Base-by-base conservation (phyloP, 805 yeast genomes). In the Candida berthetii region DNA sequence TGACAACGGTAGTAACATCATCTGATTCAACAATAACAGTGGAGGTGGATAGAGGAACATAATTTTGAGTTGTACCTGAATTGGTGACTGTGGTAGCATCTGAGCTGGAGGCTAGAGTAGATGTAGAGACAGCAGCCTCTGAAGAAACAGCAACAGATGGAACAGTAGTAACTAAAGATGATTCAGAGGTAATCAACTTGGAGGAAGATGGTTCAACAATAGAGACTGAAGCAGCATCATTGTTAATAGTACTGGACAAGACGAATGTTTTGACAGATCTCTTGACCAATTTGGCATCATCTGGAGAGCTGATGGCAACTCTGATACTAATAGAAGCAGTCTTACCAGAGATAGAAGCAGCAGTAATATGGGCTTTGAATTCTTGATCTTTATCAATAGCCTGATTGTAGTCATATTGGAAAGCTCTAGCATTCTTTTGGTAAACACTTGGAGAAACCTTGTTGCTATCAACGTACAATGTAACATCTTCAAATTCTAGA, bases 31-130 rank as follows among this genome's bases (percentile, higher is more conserved):
- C 31, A n/a, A 34, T 39, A 33, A 7, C 25, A 34, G 27, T 32
- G 13, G 37, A 20, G 11, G 37, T 33, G n/a, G 37, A 9, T 25
- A 54, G 54, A 42, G 53, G 42, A 45, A 4, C 29, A 10, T 5
- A 27, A 8, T 11, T 10, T 27, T 27, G 11, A 10, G n/a, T 39
- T 45, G 20, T 55, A 49, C 39, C 42, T 37, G 39, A 27, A 36
- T 34, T 13, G 4, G 33, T 5, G n/a, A 25, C 4, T 6, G 28
- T 9, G 4, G 3, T 19, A 10, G 35, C 10, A 33, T 9, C 14
- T 22, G 36, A 22, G 14, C 22, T 24, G 6, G 31, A 20, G 4
- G 18, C 27, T 6, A 22, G 5, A 19, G 36, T 17, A 27, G 32
- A 9, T 13, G 24, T 11, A 28, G 35, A 7, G 29, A 4, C 20